Base-by-base conservation (phyloP, 306 rosid species). In the Hylodesmum podocarpum region DNA sequence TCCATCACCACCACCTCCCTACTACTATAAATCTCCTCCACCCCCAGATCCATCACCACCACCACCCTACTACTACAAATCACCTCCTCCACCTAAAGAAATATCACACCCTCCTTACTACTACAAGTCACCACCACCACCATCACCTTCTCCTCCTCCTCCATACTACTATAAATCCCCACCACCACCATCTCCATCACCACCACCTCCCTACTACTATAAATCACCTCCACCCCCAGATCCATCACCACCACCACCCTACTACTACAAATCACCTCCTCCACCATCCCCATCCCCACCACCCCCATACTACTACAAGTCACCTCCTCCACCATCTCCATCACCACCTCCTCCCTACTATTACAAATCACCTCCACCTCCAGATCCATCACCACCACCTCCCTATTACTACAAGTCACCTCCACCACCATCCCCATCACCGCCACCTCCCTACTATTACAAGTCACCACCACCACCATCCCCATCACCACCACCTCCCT, bases 281-380 rank as follows among this genome's bases (percentile, higher is more conserved):
- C 64, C 64, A 12, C 64, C 64, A 12, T 27, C 64, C 18, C 62
- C 62, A 24, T 54, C 59, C 8, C 59, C 59, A 1, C 66, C 66
- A 27, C 66, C 66, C 8, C 67, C 67, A 0, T 61, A 61, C 44
- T 61, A 61, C 0, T 61, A 61, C 43, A 61, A 61, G 25, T 31
- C 43, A 7, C 67, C 67, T 0, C 67, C 67, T 2, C 67, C 67
- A 61, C 67, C 67, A 33, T 59, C 66, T 6, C 62, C 62, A 54
- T 54, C 62, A 3, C 62, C 62, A 11, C 62, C 62, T 0, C 62
- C 62, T 0, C 62, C 62, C 0, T 54, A 54, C 33, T 54, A 54
- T 8, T 54, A 54, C 34, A 54, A 54, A 3, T 22, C 33, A 3
- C 62, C 62, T 9, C 62, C 62, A 11, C 62, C 62, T 9, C 62